Conservation (phyloP, 1,139 yeast genomes). For the Sugiyamaella novakii region DNA sequence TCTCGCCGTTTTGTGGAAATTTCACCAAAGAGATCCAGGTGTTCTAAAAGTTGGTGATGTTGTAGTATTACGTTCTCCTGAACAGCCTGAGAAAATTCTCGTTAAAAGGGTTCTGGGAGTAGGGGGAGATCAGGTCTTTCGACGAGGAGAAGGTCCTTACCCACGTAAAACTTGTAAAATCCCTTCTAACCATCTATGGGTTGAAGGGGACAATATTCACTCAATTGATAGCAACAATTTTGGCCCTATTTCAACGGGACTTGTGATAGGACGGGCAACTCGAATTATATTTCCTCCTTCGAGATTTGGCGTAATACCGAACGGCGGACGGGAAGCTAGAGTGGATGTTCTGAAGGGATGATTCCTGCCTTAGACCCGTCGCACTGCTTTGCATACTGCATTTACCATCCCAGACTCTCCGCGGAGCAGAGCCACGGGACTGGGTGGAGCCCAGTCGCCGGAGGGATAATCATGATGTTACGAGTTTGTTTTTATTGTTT, state of each 20-base stretch:
- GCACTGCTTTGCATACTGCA: neutral
- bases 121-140: conserved; percentile 66
- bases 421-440: neutral
- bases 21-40: conserved; percentile 52
- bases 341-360: conserved; percentile 11
- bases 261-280: conserved; percentile 73
- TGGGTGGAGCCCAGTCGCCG: conserved; percentile 4
- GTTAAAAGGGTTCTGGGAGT: conserved; percentile 78
- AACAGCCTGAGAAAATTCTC: conserved; percentile 68
- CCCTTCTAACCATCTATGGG: conserved; percentile 87
- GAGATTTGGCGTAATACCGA: conserved; percentile 46
- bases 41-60: conserved; percentile 67
- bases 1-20: conserved; percentile 71
- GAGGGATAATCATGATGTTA: neutral
- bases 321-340: conserved; percentile 41
- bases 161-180: conserved; percentile 62
- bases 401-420: neutral
- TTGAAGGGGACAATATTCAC: conserved; percentile 90
- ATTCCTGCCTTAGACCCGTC: neutral
- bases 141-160: conserved; percentile 57
- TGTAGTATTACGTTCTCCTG: conserved; percentile 75
- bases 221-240: conserved; percentile 81
- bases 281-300: conserved; percentile 67
- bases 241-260: conserved; percentile 81
- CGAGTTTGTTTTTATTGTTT: neutral